phyloP scores from a whole-genome alignment of 2,329 filamentous ascomycete genomes.

The Cladophialophora exuberans region DNA sequence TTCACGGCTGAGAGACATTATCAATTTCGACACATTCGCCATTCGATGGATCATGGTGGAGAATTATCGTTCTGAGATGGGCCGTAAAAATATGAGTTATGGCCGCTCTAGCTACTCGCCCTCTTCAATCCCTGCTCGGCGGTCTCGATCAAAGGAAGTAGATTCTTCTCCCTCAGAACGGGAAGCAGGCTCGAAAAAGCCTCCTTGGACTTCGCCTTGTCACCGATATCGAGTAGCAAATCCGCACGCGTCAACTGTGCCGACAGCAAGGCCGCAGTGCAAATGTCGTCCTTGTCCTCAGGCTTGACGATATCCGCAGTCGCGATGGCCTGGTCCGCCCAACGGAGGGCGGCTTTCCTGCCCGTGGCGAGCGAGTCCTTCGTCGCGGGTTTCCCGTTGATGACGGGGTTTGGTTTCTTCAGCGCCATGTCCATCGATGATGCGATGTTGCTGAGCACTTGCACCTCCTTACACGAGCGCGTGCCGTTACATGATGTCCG shows the following conservation, averaged over 20 bases:
- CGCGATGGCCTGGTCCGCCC: slow-evolving; percentile 33
- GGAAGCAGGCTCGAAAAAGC: slow-evolving; percentile 30
- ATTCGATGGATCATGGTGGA: no score
- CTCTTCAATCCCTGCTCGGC: slow-evolving; percentile 31
- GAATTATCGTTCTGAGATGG: no score
- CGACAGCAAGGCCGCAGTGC: slow-evolving; percentile 27
- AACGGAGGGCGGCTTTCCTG: slow-evolving; percentile 27
- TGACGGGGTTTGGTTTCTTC: slow-evolving; percentile 31
- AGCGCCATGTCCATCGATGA: slow-evolving; percentile 31
- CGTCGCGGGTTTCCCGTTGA: slow-evolving; percentile 33
- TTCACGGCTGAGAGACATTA: no score
- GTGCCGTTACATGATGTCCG: slow-evolving; percentile 31
- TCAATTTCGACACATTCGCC: no score
- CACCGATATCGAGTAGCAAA: slow-evolving; percentile 29
- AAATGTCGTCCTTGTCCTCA: slow-evolving; percentile 31
- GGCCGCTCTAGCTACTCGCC: not conserved
- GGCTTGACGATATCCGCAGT: slow-evolving; percentile 27
- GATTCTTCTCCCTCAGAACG: slow-evolving; percentile 28
- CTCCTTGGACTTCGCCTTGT: slow-evolving; percentile 28
- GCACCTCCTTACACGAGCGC: slow-evolving; percentile 32
- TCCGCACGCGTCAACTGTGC: slow-evolving; percentile 32
- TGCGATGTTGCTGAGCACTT: slow-evolving; percentile 33
- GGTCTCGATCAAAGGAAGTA: slow-evolving; percentile 23
- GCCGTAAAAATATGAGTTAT: no score
- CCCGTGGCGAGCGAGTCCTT: slow-evolving; percentile 28